phyloP scores from a whole-genome alignment of 139 green algal species.

The Chloropicon primus region DNA sequence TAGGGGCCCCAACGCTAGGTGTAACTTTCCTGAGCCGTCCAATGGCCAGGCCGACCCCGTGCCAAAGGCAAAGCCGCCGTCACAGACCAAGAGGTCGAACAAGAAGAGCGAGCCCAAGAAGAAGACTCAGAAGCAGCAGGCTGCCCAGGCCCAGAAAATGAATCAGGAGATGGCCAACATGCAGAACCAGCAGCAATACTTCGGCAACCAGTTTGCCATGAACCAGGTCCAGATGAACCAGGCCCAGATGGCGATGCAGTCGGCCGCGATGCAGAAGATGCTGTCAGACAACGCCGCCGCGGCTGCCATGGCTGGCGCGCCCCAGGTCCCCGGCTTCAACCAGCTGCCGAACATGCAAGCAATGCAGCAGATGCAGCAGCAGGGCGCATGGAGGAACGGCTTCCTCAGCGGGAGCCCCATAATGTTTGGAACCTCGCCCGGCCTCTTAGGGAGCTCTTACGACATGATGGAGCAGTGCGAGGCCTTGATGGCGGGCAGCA shows the following conservation, averaged over 20 bases:
- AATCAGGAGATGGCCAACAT: neutral
- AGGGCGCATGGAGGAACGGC: neutral
- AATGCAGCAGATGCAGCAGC: neutral
- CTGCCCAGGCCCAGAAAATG: neutral
- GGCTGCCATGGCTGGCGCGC: neutral
- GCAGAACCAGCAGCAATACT: neutral
- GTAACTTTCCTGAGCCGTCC: constrained; percentile 40
- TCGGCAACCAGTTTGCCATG: neutral
- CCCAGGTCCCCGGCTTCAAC: neutral
- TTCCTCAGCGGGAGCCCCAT: neutral
- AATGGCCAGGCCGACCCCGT: neutral
- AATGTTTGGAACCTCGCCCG: neutral
- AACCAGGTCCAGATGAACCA: neutral
- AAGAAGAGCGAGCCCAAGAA: neutral
- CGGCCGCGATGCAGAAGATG: neutral
- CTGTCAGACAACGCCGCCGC: neutral
- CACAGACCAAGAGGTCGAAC: neutral
- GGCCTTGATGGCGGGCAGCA: neutral
- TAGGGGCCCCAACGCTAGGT: constrained; percentile 45
- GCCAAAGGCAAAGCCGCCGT: neutral
- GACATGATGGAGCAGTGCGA: neutral
- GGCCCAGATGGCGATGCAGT: neutral
- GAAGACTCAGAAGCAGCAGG: neutral
- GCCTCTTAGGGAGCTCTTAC: neutral
- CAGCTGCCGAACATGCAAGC: neutral